A percentile compares a stretch with the other conserved stretches of the same genome.
Evolutionary conservation across 2,329 filamentous ascomycete genomes (phyloP).

Genomic region (Penicillium aurantiogriseum): DNA sequence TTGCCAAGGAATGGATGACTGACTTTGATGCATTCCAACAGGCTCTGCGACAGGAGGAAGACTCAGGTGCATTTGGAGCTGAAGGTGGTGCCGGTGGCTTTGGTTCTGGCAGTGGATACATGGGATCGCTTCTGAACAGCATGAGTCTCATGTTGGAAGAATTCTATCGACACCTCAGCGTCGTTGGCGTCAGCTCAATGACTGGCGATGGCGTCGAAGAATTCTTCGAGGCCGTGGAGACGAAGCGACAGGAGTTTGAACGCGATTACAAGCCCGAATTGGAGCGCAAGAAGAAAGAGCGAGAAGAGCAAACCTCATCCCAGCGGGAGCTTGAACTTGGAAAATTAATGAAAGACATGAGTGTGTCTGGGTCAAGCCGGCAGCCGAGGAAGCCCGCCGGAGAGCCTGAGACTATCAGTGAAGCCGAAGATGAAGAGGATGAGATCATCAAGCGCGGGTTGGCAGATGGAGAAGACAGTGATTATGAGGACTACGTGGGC

Average conservation of each 20-base stretch:
- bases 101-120: constrained; percentile 82
- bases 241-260: constrained; percentile 85
- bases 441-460: constrained; percentile 40
- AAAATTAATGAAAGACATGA: constrained; percentile 94
- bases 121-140: constrained; percentile 91
- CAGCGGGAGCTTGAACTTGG: constrained; percentile 77
- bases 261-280: constrained; percentile 90
- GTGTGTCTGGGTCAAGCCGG: constrained; percentile 49
- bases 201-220: constrained; percentile 88
- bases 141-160: constrained; percentile 98
- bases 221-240: constrained; percentile 85
- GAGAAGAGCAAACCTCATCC: constrained; percentile 71
- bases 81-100: constrained; percentile 60
- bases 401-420: constrained; percentile 47
- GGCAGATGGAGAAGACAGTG: constrained; percentile 52
- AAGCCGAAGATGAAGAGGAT: constrained; percentile 54
- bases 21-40: constrained; percentile 95
- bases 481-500: constrained; percentile 54
- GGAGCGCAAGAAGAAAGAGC: constrained; percentile 70
- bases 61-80: constrained; percentile 71
- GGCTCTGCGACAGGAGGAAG: constrained; percentile 77
- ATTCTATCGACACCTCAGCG: constrained; percentile 90
- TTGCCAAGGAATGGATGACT: constrained; percentile 99
- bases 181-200: constrained; percentile 91
- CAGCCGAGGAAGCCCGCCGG: constrained; percentile 27